Percentiles rank a stretch among this genome's conserved stretches.
phyloP scores from a whole-genome alignment of 495 filamentous ascomycete genomes.

The Lepraria neglecta region DNA sequence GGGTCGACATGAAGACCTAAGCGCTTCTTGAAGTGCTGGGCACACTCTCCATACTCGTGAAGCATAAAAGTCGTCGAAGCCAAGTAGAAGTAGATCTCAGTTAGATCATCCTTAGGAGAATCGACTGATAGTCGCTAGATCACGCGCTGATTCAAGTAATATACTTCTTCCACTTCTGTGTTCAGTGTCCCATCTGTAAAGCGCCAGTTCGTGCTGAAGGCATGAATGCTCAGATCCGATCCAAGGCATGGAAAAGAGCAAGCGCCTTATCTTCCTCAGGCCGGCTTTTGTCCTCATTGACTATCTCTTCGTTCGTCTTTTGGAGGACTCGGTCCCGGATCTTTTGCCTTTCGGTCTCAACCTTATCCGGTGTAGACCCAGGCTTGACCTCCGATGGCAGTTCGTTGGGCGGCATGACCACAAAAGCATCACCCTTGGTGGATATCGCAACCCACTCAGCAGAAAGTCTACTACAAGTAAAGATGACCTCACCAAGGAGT shows the following conservation, averaged over 20 bases:
- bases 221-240: constrained; percentile 46
- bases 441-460: constrained; percentile 41
- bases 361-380: constrained; percentile 22
- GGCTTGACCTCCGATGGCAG: constrained; percentile 35
- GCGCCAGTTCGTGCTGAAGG: constrained; percentile 41
- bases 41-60: constrained; percentile 39
- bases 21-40: constrained; percentile 35
- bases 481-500: constrained; percentile 37
- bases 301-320: constrained; percentile 35
- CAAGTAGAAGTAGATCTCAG: constrained; percentile 37
- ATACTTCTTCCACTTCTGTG: constrained; percentile 45
- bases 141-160: constrained; percentile 43
- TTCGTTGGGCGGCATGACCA: constrained; percentile 40
- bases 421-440: constrained; percentile 29
- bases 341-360: constrained; percentile 35
- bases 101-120: constrained; percentile 34
- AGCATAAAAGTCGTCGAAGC: constrained; percentile 40
- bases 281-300: constrained; percentile 24
- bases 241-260: constrained; percentile 37
- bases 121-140: constrained; percentile 37
- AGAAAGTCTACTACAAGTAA: constrained; percentile 38
- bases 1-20: constrained; percentile 31
- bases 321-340: constrained; percentile 38
- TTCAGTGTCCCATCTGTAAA: constrained; percentile 37
- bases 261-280: constrained; percentile 29